Evolutionary conservation across 371 early-diverging fungal genomes (phyloP), one percentile per base, ranked within the genome.

Genomic region (Rhizopus stolonifer): DNA sequence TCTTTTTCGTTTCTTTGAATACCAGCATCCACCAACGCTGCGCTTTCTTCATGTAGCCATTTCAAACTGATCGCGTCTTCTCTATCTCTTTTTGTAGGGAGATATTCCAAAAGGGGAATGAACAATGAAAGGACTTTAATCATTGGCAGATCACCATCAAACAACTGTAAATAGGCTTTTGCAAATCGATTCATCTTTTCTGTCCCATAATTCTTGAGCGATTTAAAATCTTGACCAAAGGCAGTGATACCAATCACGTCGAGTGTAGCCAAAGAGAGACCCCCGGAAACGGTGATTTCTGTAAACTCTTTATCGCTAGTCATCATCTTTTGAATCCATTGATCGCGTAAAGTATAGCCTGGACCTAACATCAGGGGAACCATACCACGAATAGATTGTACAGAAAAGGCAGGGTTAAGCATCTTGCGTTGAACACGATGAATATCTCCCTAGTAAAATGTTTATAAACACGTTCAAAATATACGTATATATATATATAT

Each of bases 341-440:
- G 34, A 42, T 67, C 44, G 33, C 58, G 46, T 21, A 77, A 54
- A 14, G 57, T 56, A 22, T 58, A 34, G 4, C 52, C 68, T 6
- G 70, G 68, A 0, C 51, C 47, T 13, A 52, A 38, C 48, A 82
- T 61, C 29, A 65, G 33, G 1, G 82, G 82, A 0, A 72, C 59
- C 58, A 79, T 63, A 1, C 46, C 51, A 18, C 69, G 71, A 49
- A 84, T 62, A 14, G 81, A 66, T 29, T 67, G 61, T 26, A 76
- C 54, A 3, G 69, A 55, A 48, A 86, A 86, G 7, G 80, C 79
- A 8, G 87, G 87, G 56, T 84, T 84, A 24, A 84, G 54, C 70
- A 84, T 67, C 46, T 82, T 82, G 46, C 87, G 79, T 54, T 86
- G 87, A n/a, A 67, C 70, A 42, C 69, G 67, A 65, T 86, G 87